Percentiles rank a stretch among this genome's conserved stretches.
Conservation (phyloP, 805 yeast species). For the Kluyveromyces dobzhanskii region DNA sequence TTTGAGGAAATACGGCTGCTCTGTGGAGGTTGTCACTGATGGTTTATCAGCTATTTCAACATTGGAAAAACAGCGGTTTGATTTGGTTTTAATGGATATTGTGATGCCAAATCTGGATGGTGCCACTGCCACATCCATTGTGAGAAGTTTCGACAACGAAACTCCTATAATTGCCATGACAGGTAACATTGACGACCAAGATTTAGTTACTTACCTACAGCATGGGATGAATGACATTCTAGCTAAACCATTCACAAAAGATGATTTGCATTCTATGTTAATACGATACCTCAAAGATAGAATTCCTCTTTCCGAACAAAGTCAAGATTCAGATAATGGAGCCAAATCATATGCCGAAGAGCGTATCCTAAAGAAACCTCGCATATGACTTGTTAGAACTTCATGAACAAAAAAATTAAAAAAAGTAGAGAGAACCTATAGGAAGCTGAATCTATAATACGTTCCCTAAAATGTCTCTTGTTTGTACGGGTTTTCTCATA, state of each 20-base stretch:
- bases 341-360: conserved; percentile 9
- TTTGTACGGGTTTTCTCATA: too few relatives aligned
- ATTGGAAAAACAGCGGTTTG: conserved; percentile 62
- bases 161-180: conserved; percentile 96
- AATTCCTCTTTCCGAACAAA: conserved; percentile 29
- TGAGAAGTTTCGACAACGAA: conserved; percentile 70
- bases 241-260: conserved; percentile 90
- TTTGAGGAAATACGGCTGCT: conserved; percentile 79
- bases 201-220: conserved; percentile 67
- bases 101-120: conserved; percentile 87
- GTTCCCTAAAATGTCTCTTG: too few relatives aligned
- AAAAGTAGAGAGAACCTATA: too few relatives aligned
- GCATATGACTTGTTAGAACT: conserved; percentile 12
- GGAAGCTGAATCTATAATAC: too few relatives aligned
- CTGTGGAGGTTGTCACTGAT: conserved; percentile 87
- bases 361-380: conserved; percentile 21
- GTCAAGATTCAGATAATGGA: neutral
- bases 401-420: too few relatives aligned
- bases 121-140: conserved; percentile 83
- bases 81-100: conserved; percentile 76
- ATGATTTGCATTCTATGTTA: conserved; percentile 69
- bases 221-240: conserved; percentile 90
- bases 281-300: conserved; percentile 59
- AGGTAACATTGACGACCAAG: conserved; percentile 77
- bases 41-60: conserved; percentile 82